Conservation (phyloP, 1,284 basidiomycete species). For the Cystobasidium slooffiae region DNA sequence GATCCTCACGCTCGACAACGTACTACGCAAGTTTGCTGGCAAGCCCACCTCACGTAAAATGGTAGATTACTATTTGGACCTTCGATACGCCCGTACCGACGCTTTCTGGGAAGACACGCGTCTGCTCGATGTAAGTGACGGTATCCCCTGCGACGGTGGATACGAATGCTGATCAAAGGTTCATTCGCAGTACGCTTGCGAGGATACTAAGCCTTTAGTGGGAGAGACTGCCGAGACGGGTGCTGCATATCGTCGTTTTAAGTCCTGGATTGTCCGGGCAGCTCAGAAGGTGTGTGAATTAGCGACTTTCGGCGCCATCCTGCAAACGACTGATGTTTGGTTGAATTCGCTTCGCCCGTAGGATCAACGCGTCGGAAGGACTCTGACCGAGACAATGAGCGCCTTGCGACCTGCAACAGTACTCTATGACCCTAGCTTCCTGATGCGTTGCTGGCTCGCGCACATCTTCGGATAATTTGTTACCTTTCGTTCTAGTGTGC, state of each 20-base stretch:
- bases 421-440: slow-evolving; percentile 28
- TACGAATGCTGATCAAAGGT: neutral
- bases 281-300: slow-evolving; percentile 11
- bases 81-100: slow-evolving; percentile 31
- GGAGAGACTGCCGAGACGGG: slow-evolving; percentile 31
- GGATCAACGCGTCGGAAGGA: slow-evolving; percentile 17
- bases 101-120: slow-evolving; percentile 29
- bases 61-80: slow-evolving; percentile 9
- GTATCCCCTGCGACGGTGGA: neutral
- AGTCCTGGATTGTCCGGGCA: slow-evolving; percentile 16
- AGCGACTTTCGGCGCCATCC: no score
- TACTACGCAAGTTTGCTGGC: slow-evolving; percentile 7
- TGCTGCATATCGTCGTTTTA: slow-evolving; percentile 7
- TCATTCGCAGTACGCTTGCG: slow-evolving; percentile 14
- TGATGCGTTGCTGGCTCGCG: slow-evolving; percentile 22
- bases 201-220: slow-evolving; percentile 26
- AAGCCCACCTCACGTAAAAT: neutral
- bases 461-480: slow-evolving; percentile 2
- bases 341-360: neutral
- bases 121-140: slow-evolving; percentile 5
- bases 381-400: slow-evolving; percentile 20
- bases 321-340: no score
- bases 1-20: slow-evolving; percentile 28
- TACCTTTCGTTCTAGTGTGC: no score
- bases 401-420: slow-evolving; percentile 7